phyloP scores from a whole-genome alignment of 495 filamentous ascomycete genomes.

The Penicillium egyptiacum region DNA sequence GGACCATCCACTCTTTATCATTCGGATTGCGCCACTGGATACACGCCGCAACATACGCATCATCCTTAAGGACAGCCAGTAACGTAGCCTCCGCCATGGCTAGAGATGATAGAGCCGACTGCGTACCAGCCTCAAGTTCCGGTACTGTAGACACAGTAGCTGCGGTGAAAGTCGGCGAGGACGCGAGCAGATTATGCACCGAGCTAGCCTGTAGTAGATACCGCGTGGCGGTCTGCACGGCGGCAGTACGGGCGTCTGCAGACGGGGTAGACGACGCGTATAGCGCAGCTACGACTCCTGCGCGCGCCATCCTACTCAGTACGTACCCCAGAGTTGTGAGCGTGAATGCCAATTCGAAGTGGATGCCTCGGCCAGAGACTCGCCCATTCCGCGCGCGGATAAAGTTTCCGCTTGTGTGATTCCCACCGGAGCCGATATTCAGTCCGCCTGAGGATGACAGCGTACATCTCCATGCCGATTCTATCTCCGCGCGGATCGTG shows the following conservation, averaged over 20 bases:
- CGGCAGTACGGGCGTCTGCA: constrained; percentile 61
- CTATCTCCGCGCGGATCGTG: constrained; percentile 55
- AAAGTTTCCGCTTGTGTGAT: background rate
- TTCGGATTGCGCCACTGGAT: constrained; percentile 73
- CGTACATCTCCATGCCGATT: constrained; percentile 81
- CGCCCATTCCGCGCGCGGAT: constrained; percentile 41
- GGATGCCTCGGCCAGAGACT: constrained; percentile 67
- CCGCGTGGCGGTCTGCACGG: constrained; percentile 73
- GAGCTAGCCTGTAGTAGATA: constrained; percentile 74
- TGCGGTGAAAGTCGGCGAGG: constrained; percentile 29
- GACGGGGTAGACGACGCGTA: constrained; percentile 62
- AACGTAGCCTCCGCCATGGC: constrained; percentile 87
- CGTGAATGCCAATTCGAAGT: constrained; percentile 79
- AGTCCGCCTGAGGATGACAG: constrained; percentile 52
- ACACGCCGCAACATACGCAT: constrained; percentile 80
- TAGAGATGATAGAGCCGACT: constrained; percentile 70
- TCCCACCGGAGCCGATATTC: background rate
- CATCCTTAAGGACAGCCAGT: constrained; percentile 85
- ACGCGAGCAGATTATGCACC: constrained; percentile 68
- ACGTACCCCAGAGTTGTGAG: constrained; percentile 74
- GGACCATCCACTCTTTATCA: constrained; percentile 91
- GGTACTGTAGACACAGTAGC: constrained; percentile 23
- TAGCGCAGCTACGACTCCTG: constrained; percentile 49
- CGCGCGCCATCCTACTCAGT: constrained; percentile 67
- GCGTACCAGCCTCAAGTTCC: constrained; percentile 64